Conservation (phyloP, 2,329 filamentous ascomycete species). For the Boeremia lycopersici region DNA sequence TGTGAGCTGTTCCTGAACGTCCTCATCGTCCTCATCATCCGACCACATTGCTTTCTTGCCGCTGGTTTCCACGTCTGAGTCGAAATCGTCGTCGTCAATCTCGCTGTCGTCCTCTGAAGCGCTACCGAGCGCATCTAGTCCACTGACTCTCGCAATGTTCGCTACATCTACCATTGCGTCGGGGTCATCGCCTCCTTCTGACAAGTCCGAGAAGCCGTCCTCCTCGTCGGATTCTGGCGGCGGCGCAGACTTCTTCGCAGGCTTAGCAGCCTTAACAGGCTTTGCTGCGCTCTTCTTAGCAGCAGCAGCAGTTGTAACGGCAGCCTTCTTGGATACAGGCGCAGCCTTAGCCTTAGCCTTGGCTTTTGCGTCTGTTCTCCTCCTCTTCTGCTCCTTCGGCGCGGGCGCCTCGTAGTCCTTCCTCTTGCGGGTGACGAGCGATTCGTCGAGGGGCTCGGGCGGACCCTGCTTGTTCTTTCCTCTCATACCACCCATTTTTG, state of each 20-base stretch:
- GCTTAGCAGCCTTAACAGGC: constrained; percentile 35
- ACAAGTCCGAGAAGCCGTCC: constrained; percentile 43
- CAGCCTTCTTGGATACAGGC: constrained; percentile 44
- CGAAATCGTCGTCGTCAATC: constrained; percentile 49
- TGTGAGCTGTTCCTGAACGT: constrained; percentile 85
- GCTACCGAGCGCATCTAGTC: constrained; percentile 49
- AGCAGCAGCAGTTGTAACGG: constrained; percentile 47
- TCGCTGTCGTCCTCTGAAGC: constrained; percentile 44
- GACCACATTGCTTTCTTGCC: constrained; percentile 78
- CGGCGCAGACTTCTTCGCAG: constrained; percentile 40
- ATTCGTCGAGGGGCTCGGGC: constrained; percentile 80
- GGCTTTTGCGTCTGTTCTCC: constrained; percentile 52
- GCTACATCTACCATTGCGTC: constrained; percentile 53
- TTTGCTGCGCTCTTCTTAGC: constrained; percentile 28
- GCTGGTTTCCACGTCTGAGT: constrained; percentile 61
- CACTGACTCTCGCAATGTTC: constrained; percentile 41
- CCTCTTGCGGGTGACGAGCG: constrained; percentile 78
- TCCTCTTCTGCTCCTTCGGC: constrained; percentile 61
- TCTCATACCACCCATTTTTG: constrained; percentile 80
- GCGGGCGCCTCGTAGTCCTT: constrained; percentile 71
- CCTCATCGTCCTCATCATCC: constrained; percentile 93
- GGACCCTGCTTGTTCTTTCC: constrained; percentile 96
- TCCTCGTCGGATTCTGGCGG: constrained; percentile 40
- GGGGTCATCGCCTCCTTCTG: constrained; percentile 22
- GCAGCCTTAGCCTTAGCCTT: constrained; percentile 25